Conservation (phyloP, 2,329 filamentous ascomycete species). For the Aspergillus sp. region DNA sequence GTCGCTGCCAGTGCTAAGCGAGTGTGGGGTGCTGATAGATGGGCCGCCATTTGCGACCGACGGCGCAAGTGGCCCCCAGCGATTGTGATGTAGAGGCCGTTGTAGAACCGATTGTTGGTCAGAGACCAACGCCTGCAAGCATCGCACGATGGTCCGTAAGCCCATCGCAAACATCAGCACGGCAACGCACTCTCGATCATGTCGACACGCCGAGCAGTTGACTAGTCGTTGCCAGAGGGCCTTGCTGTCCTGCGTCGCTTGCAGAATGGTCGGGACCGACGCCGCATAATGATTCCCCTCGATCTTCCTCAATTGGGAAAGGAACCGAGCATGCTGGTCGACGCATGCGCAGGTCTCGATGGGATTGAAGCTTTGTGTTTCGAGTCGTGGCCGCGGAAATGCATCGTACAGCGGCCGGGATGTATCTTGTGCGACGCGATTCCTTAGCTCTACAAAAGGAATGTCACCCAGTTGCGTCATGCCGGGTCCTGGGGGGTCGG, state of each 20-base stretch:
- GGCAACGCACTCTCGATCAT: background rate
- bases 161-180: background rate
- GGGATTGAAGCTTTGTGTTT: background rate
- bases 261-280: background rate
- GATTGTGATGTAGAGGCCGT: background rate
- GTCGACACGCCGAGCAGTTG: background rate
- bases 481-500: background rate
- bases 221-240: background rate
- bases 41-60: background rate
- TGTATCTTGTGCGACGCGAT: background rate
- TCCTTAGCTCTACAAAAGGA: background rate
- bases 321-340: background rate
- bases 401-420: background rate
- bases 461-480: background rate
- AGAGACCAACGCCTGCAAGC: background rate
- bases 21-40: no score
- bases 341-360: background rate
- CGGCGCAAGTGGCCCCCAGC: background rate
- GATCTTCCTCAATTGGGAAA: background rate
- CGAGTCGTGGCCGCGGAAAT: background rate
- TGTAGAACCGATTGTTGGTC: background rate
- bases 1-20: no score
- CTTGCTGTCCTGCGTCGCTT: background rate
- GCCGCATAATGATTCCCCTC: background rate
- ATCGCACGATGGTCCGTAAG: background rate